Percentiles rank a stretch among this genome's conserved stretches.
Conservation (phyloP, 371 early-diverging fungal species). For the Mucor piriformis region DNA sequence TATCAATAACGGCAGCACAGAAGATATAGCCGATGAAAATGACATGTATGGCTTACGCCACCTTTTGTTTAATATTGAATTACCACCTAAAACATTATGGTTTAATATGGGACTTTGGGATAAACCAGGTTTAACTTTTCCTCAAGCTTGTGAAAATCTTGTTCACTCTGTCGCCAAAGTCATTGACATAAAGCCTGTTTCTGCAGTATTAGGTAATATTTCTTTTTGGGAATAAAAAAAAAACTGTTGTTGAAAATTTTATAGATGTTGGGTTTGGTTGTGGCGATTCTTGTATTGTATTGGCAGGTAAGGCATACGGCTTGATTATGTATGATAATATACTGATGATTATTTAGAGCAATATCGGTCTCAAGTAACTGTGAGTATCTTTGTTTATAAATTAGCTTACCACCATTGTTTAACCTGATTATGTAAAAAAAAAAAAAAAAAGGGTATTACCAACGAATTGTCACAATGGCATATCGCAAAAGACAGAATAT, state of each 20-base stretch:
- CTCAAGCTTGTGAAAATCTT: constrained; percentile 37
- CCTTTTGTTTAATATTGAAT: constrained; percentile 33
- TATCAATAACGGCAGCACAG: not conserved
- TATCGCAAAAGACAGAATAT: constrained; percentile 24
- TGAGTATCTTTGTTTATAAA: too few species aligned
- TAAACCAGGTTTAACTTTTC: constrained; percentile 12
- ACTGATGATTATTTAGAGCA: constrained; percentile 18
- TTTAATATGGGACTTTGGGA: constrained; percentile 56
- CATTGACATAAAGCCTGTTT: constrained; percentile 12
- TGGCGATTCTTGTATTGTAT: constrained; percentile 50
- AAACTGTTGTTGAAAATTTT: too few species aligned
- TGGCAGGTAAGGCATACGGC: constrained; percentile 27
- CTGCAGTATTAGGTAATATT: constrained; percentile 35
- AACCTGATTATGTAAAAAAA: too few species aligned
- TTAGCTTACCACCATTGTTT: too few species aligned
- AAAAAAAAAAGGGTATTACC: constrained; percentile 44
- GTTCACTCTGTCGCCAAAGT: constrained; percentile 23
- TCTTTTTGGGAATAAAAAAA: not conserved
- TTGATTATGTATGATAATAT: not conserved
- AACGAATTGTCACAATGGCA: constrained; percentile 44
- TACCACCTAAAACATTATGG: constrained; percentile 46
- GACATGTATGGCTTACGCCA: constrained; percentile 44
- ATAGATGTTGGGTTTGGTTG: constrained; percentile 58
- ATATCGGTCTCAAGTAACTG: constrained; percentile 31
- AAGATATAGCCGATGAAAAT: constrained; percentile 2